Evolutionary conservation across 352 stramenopile species (phyloP).

Genomic region (Globisporangium iwayamae): DNA sequence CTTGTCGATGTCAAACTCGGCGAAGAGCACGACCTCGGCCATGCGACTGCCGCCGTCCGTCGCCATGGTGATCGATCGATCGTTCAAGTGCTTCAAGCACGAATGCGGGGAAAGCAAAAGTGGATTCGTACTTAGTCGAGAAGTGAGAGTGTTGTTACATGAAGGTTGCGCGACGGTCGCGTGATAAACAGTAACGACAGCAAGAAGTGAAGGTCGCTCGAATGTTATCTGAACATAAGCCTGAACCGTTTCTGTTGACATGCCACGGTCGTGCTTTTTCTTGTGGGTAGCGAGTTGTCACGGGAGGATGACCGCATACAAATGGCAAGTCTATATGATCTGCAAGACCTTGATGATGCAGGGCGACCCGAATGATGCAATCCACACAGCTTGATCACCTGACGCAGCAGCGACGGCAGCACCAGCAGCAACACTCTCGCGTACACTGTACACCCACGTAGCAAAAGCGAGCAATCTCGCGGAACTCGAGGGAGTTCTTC

Average conservation of each 20-base stretch:
- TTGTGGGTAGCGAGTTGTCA: slow-evolving; percentile 6
- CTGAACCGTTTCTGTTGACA: slow-evolving; percentile 9
- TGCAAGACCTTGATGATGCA: slow-evolving; percentile 5
- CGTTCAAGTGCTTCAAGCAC: slow-evolving; percentile 7
- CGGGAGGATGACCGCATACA: not conserved
- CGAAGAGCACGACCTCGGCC: slow-evolving; percentile 74
- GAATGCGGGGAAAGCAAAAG: not conserved
- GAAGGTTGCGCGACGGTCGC: slow-evolving; percentile 1
- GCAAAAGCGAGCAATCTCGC: not conserved
- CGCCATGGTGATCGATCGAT: slow-evolving; percentile 6
- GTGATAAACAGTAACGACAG: not conserved
- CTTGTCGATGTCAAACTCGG: slow-evolving; percentile 87
- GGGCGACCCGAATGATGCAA: slow-evolving; percentile 5
- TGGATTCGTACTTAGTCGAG: slow-evolving; percentile 2
- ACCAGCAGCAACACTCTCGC: not conserved
- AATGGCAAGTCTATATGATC: not conserved
- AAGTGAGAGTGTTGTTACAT: not conserved
- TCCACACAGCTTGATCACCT: not conserved
- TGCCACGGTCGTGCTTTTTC: slow-evolving; percentile 15
- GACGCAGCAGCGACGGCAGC: not conserved
- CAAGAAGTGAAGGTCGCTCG: not conserved
- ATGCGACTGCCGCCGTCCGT: slow-evolving; percentile 21
- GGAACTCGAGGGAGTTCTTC: slow-evolving; percentile 1
- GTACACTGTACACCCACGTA: not conserved
- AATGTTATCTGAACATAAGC: not conserved